A percentile compares a stretch with the other conserved stretches of the same genome.
phyloP scores from a whole-genome alignment of 352 stramenopile genomes.

The Paralagenidium karlingii region DNA sequence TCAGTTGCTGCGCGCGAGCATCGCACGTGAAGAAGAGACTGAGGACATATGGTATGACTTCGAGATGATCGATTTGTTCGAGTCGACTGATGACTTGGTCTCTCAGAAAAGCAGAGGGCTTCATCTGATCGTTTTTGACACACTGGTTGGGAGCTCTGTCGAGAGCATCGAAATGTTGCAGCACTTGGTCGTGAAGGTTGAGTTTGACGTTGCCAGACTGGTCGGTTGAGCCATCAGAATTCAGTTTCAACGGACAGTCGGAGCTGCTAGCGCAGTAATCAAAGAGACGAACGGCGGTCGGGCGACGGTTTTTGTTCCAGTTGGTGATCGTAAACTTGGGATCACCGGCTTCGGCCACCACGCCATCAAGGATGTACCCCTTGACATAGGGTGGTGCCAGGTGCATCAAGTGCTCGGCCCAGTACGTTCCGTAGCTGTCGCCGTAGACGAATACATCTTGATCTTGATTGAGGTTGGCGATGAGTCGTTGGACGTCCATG shows the following conservation, averaged over 20 bases:
- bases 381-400: conserved; percentile 2
- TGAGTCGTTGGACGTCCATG: conserved; percentile 10
- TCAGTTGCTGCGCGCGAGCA: too few relatives aligned
- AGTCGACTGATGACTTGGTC: too few relatives aligned
- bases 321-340: not conserved
- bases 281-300: not conserved
- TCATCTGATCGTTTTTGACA: too few relatives aligned
- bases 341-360: conserved; percentile 2
- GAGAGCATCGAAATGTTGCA: too few relatives aligned
- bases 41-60: too few relatives aligned
- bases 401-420: conserved; percentile 11
- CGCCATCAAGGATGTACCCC: conserved; percentile 13
- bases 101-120: too few relatives aligned
- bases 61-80: too few relatives aligned
- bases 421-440: conserved; percentile 12
- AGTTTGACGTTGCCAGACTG: too few relatives aligned
- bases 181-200: too few relatives aligned
- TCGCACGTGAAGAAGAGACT: too few relatives aligned
- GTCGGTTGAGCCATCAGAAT: too few relatives aligned
- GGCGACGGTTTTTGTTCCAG: not conserved
- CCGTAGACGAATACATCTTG: conserved; percentile 12
- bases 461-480: conserved; percentile 7
- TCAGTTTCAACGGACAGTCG: conserved; percentile 5
- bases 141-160: too few relatives aligned
- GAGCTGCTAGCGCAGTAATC: conserved; percentile 4